Percentiles rank a stretch among this genome's conserved stretches.
Evolutionary conservation across 306 rosid species (phyloP).

Genomic region (Arachis hypogaea): DNA sequence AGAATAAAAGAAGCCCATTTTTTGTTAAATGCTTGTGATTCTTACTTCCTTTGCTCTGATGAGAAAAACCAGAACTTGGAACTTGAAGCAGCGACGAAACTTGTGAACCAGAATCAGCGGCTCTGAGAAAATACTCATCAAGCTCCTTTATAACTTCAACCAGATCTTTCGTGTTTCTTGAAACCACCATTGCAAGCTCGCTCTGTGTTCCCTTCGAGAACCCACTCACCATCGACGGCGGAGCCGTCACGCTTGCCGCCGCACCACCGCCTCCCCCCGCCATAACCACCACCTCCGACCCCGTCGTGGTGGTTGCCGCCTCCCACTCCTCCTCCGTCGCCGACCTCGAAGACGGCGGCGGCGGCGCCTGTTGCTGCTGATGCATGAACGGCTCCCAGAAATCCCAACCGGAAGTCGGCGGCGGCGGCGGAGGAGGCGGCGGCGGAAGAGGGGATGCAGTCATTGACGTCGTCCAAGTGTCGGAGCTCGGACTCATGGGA

Average conservation of each 20-base stretch:
- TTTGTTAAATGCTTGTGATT: constrained; percentile 19
- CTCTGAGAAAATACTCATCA: constrained; percentile 86
- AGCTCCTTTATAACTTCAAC: constrained; percentile 87
- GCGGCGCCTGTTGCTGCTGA: constrained; percentile 32
- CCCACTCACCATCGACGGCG: constrained; percentile 62
- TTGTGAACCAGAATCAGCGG: constrained; percentile 83
- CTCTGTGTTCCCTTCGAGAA: constrained; percentile 66
- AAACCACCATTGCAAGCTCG: constrained; percentile 86
- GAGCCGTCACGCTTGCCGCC: constrained; percentile 62
- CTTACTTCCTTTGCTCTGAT: constrained; percentile 68
- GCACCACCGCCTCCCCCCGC: constrained; percentile 42
- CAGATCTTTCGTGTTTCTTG: constrained; percentile 77
- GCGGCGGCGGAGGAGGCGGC: constrained; percentile 74
- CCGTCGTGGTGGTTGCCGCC: constrained; percentile 59
- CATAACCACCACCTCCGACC: constrained; percentile 63
- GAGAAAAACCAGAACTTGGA: constrained; percentile 63
- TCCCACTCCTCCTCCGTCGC: constrained; percentile 89
- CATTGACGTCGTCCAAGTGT: constrained; percentile 80
- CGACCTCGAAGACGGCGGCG: constrained; percentile 56
- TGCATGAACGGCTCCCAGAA: constrained; percentile 97
- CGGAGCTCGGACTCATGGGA: constrained; percentile 72
- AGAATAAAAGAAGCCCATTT: neutral
- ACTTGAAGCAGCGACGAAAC: constrained; percentile 77
- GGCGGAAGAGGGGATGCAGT: constrained; percentile 73
- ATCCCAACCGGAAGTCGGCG: constrained; percentile 84